A percentile compares a stretch with the other conserved stretches of the same genome.
phyloP scores from a whole-genome alignment of 352 stramenopile genomes.

The Phytophthora nicotianae region DNA sequence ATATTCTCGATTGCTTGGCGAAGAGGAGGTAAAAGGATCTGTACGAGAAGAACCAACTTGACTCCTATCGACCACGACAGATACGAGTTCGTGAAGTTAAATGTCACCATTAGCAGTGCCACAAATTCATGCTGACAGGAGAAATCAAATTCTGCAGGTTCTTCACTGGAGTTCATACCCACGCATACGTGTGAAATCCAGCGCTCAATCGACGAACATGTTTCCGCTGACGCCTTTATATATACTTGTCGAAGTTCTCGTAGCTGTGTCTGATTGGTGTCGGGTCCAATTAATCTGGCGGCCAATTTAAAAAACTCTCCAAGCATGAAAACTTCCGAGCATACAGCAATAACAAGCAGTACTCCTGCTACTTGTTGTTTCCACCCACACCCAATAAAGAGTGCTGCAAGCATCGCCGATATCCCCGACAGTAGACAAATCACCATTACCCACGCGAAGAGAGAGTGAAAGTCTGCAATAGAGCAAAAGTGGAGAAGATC shows the following conservation, averaged over 20 bases:
- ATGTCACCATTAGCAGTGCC: conserved; percentile 20
- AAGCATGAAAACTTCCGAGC: conserved; percentile 22
- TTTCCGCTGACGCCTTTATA: conserved; percentile 25
- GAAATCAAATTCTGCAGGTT: conserved; percentile 14
- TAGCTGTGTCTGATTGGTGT: conserved; percentile 6
- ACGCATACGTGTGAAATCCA: conserved; percentile 42
- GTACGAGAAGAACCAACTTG: conserved; percentile 30
- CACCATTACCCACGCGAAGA: conserved; percentile 41
- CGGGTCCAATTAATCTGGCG: conserved; percentile 5
- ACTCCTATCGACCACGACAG: conserved; percentile 29
- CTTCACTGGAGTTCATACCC: conserved; percentile 1
- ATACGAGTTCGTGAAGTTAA: conserved; percentile 23
- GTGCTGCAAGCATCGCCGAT: conserved; percentile 17
- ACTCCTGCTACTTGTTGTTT: conserved; percentile 18
- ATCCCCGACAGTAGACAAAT: conserved; percentile 35
- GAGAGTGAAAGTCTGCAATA: conserved; percentile 24
- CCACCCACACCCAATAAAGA: conserved; percentile 29
- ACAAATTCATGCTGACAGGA: conserved; percentile 34
- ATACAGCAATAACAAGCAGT: conserved; percentile 26
- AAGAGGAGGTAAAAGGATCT: conserved; percentile 24
- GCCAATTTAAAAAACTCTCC: conserved; percentile 25
- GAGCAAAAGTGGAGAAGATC: conserved; percentile 37
- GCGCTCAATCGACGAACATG: conserved; percentile 27
- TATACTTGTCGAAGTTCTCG: conserved; percentile 25
- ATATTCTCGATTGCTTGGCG: conserved; percentile 1